These are phyloP conservation scores for Plasmodium reichenowi DNA, from an alignment of 169 alveolate genomes.

Conservation along the genomic window DNA sequence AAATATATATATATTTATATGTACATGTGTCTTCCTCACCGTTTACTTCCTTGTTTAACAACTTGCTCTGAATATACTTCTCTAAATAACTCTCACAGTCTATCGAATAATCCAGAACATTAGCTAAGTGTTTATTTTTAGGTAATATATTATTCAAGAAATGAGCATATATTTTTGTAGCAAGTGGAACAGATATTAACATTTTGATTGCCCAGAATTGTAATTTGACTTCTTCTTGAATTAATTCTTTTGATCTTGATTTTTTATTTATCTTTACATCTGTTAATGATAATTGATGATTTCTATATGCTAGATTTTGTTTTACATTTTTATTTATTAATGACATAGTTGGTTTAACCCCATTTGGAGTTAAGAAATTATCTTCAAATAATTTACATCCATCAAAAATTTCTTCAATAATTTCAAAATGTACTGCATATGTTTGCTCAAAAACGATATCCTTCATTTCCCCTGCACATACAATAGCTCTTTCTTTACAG, in stretches of 20 bases:
- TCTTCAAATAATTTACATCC: conserved; percentile 88
- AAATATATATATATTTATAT: neutral
- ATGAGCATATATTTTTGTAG: conserved; percentile 89
- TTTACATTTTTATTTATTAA: conserved; percentile 81
- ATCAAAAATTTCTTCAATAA: conserved; percentile 89
- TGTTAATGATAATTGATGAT: conserved; percentile 83
- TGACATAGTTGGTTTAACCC: conserved; percentile 83
- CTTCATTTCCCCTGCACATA: conserved; percentile 89
- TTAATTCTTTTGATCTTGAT: conserved; percentile 84
- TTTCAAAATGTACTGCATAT: conserved; percentile 90
- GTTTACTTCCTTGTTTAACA: conserved; percentile 70
- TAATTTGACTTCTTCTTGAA: conserved; percentile 88
- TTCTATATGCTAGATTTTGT: conserved; percentile 84
- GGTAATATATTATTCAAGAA: conserved; percentile 86
- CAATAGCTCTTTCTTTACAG: conserved; percentile 88
- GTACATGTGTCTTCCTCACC: neutral
- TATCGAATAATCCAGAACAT: conserved; percentile 68
- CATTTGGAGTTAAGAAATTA: conserved; percentile 84
- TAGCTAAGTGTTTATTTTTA: conserved; percentile 79
- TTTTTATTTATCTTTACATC: conserved; percentile 83
- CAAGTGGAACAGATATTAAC: conserved; percentile 88
- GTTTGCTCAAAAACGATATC: conserved; percentile 91
- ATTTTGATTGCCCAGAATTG: conserved; percentile 91
- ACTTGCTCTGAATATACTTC: conserved; percentile 73
- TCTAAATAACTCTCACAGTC: conserved; percentile 80